Percentiles rank a stretch among this genome's conserved stretches.
Evolutionary conservation across 139 green algal species (phyloP).

Genomic region (Mychonastes homosphaera): DNA sequence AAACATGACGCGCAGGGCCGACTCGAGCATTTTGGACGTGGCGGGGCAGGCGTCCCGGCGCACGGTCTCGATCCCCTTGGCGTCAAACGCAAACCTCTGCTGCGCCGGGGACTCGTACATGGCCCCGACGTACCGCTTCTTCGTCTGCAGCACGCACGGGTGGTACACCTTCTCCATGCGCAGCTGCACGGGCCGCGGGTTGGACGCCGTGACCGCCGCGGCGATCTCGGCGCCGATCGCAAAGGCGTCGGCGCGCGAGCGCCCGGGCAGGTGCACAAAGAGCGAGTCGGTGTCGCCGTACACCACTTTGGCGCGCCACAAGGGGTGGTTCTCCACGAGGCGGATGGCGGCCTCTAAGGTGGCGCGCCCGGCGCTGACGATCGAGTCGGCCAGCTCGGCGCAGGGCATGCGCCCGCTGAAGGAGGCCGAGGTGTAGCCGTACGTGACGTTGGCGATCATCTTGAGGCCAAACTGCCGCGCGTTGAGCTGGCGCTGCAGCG

Average conservation of each 20-base stretch:
- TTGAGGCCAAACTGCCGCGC: slow-evolving; percentile 94
- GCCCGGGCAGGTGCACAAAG: slow-evolving; percentile 84
- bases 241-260: slow-evolving; percentile 62
- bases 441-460: slow-evolving; percentile 94
- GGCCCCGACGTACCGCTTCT: slow-evolving; percentile 97
- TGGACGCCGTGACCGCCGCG: slow-evolving; percentile 64
- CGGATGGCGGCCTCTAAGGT: slow-evolving; percentile 86
- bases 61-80: slow-evolving; percentile 89
- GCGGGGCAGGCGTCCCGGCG: slow-evolving; percentile 84
- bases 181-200: slow-evolving; percentile 77
- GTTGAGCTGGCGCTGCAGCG: slow-evolving; percentile 80
- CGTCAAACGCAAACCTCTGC: slow-evolving; percentile 52
- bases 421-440: slow-evolving; percentile 50
- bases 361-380: slow-evolving; percentile 71
- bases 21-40: slow-evolving; percentile 82
- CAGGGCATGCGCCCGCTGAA: slow-evolving; percentile 89
- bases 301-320: slow-evolving; percentile 58
- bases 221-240: slow-evolving; percentile 82
- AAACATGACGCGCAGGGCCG: slow-evolving; percentile 74
- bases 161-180: slow-evolving; percentile 98
- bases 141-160: slow-evolving; percentile 83
- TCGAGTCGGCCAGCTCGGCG: slow-evolving; percentile 91
- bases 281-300: slow-evolving; percentile 85
- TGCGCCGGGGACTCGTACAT: slow-evolving; percentile 69
- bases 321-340: slow-evolving; percentile 50